Base-by-base conservation (phyloP, 2,329 filamentous ascomycete genomes). In the Exophiala xenobiotica region DNA sequence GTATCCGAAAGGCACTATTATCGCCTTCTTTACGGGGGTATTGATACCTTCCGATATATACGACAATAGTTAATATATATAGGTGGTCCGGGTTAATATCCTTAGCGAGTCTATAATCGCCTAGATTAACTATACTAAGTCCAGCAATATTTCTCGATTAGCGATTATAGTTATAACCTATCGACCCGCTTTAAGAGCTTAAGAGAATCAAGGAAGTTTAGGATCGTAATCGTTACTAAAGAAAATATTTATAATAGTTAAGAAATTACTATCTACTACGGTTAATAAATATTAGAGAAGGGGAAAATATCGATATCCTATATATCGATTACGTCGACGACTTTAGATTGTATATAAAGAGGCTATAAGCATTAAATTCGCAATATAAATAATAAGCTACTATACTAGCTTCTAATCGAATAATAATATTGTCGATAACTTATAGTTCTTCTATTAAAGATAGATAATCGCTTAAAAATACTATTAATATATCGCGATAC, bases 191-290 rank as follows among this genome's bases (percentile, higher is more conserved):
- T 44, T 18, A 31, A 22, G 16, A 14, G 41, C 7, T 16, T 33
- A 24, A 44, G 41, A 24, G 24, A 16, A 19, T 44, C 41, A 19
- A 18, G 41, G 6, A 44, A 33, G 24, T 44, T 19, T 31, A 18
- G 41, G 24, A 33, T 44, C 12, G 24, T 14, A 18, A 33, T 44
- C 24, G 41, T 44, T 20, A 24, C 41, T 44, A 11, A 6, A 18
- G n/a, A 14, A 44, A 19, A 44, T 19, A 20, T 33, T 18, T 19
- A 9, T 44, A 19, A 33, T 22, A 24, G 8, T 12, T 22, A 44
- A 44, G 41, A 44, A 18, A 31, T 44, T 24, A 44, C 23, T 14
- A 14, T 44, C 27, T 2, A 31, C n/a, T 44, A 44, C 24, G 24
- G 27, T 14, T 14, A 44, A 20, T n/a, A 11, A 19, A 9, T 44